Percentiles rank a stretch among this genome's conserved stretches.
These are phyloP conservation scores for Gaertneriomyces sp. DNA, from an alignment of 192 early-diverging fungal genomes.

Conservation along the genomic window DNA sequence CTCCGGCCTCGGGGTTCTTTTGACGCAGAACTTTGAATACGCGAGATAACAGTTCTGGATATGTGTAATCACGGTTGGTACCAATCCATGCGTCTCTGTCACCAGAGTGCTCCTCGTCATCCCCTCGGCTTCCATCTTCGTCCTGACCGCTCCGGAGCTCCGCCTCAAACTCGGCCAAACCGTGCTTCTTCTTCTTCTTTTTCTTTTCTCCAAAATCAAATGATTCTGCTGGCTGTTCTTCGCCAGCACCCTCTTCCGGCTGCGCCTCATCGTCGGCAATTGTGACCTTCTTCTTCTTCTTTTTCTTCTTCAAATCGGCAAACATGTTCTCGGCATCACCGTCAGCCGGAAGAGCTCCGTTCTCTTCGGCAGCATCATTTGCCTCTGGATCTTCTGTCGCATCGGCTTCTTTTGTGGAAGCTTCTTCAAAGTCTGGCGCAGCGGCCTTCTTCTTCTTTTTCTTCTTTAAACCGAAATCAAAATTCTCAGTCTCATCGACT, in stretches of 20 bases:
- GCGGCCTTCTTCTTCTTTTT: conserved; percentile 41
- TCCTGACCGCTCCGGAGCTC: conserved; percentile 42
- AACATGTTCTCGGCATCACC: conserved; percentile 50
- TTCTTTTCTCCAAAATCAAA: conserved; percentile 71
- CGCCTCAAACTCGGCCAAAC: conserved; percentile 76
- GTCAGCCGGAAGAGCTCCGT: conserved; percentile 6
- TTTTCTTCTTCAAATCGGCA: conserved; percentile 85
- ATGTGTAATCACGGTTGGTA: conserved; percentile 90
- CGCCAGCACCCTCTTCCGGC: conserved; percentile 16
- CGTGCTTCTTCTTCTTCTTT: conserved; percentile 73
- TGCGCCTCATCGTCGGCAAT: conserved; percentile 18
- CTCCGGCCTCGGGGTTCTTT: conserved; percentile 90
- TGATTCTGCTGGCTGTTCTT: conserved; percentile 43
- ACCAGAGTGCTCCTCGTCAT: conserved; percentile 23
- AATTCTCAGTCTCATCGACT: conserved; percentile 2
- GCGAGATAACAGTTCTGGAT: conserved; percentile 83
- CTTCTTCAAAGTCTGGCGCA: conserved; percentile 22
- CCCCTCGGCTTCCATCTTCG: conserved; percentile 26
- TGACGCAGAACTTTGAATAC: conserved; percentile 87
- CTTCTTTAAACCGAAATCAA: conserved; percentile 32
- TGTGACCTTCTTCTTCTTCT: conserved; percentile 68
- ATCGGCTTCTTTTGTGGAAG: conserved; percentile 6
- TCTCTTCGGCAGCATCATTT: background rate
- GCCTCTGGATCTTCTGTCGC: conserved; percentile 1
- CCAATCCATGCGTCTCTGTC: conserved; percentile 71